A percentile compares a stretch with the other conserved stretches of the same genome.
phyloP scores from a whole-genome alignment of 1,139 yeast genomes.

The Scheffersomyces illinoinensis region DNA sequence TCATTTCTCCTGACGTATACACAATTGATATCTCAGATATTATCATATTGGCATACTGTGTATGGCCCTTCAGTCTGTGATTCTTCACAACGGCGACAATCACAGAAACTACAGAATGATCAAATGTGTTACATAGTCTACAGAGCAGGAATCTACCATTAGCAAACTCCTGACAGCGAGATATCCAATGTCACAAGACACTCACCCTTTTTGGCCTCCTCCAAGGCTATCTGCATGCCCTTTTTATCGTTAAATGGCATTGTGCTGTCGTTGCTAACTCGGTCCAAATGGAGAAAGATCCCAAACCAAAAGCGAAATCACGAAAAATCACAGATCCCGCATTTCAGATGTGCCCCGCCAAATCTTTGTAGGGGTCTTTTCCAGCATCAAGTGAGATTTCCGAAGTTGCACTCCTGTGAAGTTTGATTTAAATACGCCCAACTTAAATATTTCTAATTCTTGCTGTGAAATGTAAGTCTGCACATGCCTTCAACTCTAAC shows the following conservation, averaged over 20 bases:
- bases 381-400: not conserved
- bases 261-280: not conserved
- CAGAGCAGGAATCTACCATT: not conserved
- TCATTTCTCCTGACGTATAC: no score
- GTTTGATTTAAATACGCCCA: not conserved
- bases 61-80: not conserved
- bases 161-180: not conserved
- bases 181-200: slow-evolving; percentile 4
- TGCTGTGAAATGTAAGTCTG: not conserved
- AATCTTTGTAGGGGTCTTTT: not conserved
- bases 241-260: slow-evolving; percentile 62
- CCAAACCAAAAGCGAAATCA: not conserved
- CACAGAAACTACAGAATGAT: not conserved
- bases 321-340: not conserved
- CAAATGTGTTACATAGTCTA: slow-evolving; percentile 10
- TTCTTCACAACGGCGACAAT: not conserved
- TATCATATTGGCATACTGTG: no score
- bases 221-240: slow-evolving; percentile 70
- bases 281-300: not conserved
- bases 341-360: not conserved
- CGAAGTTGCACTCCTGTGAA: not conserved
- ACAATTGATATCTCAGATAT: no score
- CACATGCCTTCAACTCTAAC: not conserved
- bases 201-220: slow-evolving; percentile 67
- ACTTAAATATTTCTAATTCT: not conserved